Evolutionary conservation across 163 green algal genomes (phyloP), one percentile per base, ranked within the genome.

Genomic region (Scenedesmus sp.): DNA sequence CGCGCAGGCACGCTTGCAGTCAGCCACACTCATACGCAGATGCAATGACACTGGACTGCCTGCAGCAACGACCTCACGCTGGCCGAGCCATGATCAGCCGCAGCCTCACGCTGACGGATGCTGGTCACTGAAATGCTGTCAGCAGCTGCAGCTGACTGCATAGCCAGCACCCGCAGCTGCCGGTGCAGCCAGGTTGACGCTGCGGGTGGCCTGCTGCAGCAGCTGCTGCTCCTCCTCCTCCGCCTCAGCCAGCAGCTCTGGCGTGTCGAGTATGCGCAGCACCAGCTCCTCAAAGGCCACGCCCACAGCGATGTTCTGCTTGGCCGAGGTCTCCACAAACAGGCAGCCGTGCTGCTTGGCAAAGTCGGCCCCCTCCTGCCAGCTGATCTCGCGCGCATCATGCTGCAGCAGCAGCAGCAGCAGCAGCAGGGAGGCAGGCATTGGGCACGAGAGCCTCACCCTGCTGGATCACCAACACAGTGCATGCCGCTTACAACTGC

Each of bases 261-360:
- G 97, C 44, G 96, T 98, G 2, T 99, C 96, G 53, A 99, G 85
- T 22, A 99, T 96, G 87, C 98, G 97, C 18, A 97, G 92, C 44
- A 99, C 95, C 76, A 99, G 94, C 94, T 99, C 98, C 80, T 99
- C 95, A 94, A 99, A 99, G 0, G 97, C 97, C 65, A 95, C 93
- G 26, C 83, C 85, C 42, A 96, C 97, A 40, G 96, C 96, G 13
- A 97, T 87, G 82, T 97, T 97, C 30, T 94, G 95, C 94, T 99
- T 99, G 33, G 98, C 98, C 78, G 91, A 97, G 0, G 97, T 99
- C 95, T 99, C 98, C 76, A 99, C 96, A 95, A 98, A 99, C 35
- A 99, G 93, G 91, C 97, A 99, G 42, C 97, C 97, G 90, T 99
- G 94, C 24, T 93, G 82, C 44, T 93, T 91, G 5, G 98, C 97